These are phyloP conservation scores for Coemansia sp. DNA, from an alignment of 192 early-diverging fungal genomes.

Conservation along the genomic window DNA sequence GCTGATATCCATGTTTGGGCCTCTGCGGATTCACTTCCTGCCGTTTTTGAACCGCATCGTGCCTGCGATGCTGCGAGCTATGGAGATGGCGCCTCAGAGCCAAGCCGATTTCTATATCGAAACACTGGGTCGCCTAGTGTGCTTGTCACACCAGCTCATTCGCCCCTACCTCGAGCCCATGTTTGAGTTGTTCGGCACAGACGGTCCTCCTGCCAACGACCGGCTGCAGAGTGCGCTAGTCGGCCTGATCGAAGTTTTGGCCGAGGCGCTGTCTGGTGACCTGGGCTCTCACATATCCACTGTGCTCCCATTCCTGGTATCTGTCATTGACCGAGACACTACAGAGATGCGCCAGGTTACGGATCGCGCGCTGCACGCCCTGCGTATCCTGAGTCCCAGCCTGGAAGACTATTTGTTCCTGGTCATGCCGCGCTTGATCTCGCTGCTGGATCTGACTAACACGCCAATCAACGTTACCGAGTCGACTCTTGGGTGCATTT, in stretches of 20 bases:
- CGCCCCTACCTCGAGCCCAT: slow-evolving; percentile 83
- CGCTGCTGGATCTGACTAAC: slow-evolving; percentile 73
- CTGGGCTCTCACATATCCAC: slow-evolving; percentile 82
- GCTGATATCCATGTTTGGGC: slow-evolving; percentile 92
- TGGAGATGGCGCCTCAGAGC: slow-evolving; percentile 73
- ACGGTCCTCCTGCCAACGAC: slow-evolving; percentile 58
- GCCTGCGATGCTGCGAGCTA: slow-evolving; percentile 85
- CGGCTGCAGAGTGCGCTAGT: slow-evolving; percentile 75
- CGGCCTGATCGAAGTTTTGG: slow-evolving; percentile 83
- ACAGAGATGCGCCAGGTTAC: slow-evolving; percentile 67
- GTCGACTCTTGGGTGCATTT: slow-evolving; percentile 69
- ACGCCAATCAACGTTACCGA: slow-evolving; percentile 62
- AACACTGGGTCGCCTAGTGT: slow-evolving; percentile 77
- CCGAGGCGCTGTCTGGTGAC: slow-evolving; percentile 81
- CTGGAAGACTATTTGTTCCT: slow-evolving; percentile 93
- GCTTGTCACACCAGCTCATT: slow-evolving; percentile 85
- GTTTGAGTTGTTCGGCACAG: slow-evolving; percentile 78
- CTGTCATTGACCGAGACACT: slow-evolving; percentile 78
- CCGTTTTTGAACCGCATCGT: slow-evolving; percentile 60
- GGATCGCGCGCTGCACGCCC: slow-evolving; percentile 71
- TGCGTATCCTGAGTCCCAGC: slow-evolving; percentile 80
- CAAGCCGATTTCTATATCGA: slow-evolving; percentile 93
- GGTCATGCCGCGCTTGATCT: slow-evolving; percentile 81
- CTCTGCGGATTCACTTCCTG: slow-evolving; percentile 42
- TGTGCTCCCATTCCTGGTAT: slow-evolving; percentile 80